phyloP scores from a whole-genome alignment of 345 rosid species.

The Murraya paniculata region DNA sequence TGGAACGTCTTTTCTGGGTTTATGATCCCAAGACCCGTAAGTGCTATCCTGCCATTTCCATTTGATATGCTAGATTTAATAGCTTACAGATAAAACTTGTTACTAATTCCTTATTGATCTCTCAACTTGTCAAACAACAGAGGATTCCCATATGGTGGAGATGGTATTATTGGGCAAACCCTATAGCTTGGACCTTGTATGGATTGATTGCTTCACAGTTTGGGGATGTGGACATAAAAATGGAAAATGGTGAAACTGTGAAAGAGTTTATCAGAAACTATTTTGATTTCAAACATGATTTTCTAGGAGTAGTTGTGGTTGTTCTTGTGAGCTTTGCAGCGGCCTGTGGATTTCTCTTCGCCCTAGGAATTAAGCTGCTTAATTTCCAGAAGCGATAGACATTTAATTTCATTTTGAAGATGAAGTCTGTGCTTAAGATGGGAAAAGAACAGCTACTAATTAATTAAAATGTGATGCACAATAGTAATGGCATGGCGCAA shows the following conservation, averaged over 20 bases:
- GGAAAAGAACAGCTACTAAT: too few relatives aligned
- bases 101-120: background rate
- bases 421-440: too few relatives aligned
- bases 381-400: slow-evolving; percentile 41
- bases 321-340: slow-evolving; percentile 20
- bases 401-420: background rate
- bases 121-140: slow-evolving; percentile 9
- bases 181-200: slow-evolving; percentile 41
- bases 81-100: background rate
- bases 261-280: slow-evolving; percentile 25
- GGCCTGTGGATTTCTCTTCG: slow-evolving; percentile 33
- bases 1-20: slow-evolving; percentile 36
- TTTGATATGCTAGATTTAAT: background rate
- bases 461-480: too few relatives aligned
- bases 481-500: too few relatives aligned
- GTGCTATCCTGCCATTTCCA: background rate
- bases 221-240: slow-evolving; percentile 21
- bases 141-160: slow-evolving; percentile 52
- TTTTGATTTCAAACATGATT: too few relatives aligned
- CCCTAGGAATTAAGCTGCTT: slow-evolving; percentile 23
- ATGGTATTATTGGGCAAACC: slow-evolving; percentile 49
- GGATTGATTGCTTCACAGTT: slow-evolving; percentile 40
- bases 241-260: slow-evolving; percentile 23
- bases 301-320: too few relatives aligned
- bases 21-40: slow-evolving; percentile 33